Conservation (phyloP, 2,329 filamentous ascomycete genomes). For the Ophiocordyceps unilateralis region DNA sequence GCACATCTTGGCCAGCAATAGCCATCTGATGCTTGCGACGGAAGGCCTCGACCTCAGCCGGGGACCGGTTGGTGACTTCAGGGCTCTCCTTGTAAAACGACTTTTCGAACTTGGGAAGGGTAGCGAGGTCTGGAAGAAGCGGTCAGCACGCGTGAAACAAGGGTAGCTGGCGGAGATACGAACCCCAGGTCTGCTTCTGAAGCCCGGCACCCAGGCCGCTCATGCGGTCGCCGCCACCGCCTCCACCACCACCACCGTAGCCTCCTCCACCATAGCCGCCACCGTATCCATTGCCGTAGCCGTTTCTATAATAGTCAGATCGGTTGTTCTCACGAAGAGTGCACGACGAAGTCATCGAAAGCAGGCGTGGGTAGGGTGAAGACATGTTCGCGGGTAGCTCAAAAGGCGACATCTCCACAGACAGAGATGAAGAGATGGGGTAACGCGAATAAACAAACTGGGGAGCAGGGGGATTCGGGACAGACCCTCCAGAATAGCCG, state of each 20-base stretch:
- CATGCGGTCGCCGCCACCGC: slow-evolving; percentile 83
- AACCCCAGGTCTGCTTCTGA: slow-evolving; percentile 80
- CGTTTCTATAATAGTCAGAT: slow-evolving; percentile 11
- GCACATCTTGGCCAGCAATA: slow-evolving; percentile 62
- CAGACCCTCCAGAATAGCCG: slow-evolving; percentile 21
- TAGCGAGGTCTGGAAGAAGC: slow-evolving; percentile 42
- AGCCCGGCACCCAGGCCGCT: slow-evolving; percentile 72
- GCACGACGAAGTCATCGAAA: too few species aligned
- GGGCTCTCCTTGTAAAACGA: slow-evolving; percentile 96
- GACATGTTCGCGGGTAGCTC: too few species aligned
- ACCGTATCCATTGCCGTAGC: slow-evolving; percentile 14
- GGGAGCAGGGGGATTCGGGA: slow-evolving; percentile 3
- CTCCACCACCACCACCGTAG: slow-evolving; percentile 21
- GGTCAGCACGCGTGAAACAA: slow-evolving; percentile 8
- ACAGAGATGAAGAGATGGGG: too few species aligned
- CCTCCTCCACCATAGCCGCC: slow-evolving; percentile 15
- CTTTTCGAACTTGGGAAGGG: slow-evolving; percentile 94
- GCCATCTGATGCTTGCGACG: slow-evolving; percentile 73
- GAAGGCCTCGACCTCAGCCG: slow-evolving; percentile 74
- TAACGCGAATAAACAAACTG: too few species aligned
- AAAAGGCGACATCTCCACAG: too few species aligned
- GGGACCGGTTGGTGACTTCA: slow-evolving; percentile 55
- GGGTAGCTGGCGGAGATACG: slow-evolving; percentile 16
- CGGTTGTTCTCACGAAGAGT: not conserved
- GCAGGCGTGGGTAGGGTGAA: too few species aligned